Percentiles rank a stretch among this genome's conserved stretches.
Evolutionary conservation across 345 rosid species (phyloP).

Genomic region (Citrus glauca): DNA sequence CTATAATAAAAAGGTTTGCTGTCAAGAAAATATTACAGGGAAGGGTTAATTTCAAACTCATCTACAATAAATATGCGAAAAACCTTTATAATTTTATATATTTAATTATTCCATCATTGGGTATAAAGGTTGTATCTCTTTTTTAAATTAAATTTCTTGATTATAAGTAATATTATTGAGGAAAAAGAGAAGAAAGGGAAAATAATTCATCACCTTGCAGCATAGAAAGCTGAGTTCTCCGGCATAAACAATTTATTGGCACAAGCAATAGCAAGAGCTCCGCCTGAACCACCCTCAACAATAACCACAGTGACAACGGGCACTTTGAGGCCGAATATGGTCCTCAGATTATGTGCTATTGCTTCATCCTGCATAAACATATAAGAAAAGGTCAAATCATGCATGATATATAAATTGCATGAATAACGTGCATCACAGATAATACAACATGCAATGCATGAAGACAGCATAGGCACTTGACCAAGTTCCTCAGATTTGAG

Average conservation of each 20-base stretch:
- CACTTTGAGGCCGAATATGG: slow-evolving; percentile 15
- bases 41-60: not conserved
- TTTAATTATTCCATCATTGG: not conserved
- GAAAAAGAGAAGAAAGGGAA: not conserved
- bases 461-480: slow-evolving; percentile 21
- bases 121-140: not conserved
- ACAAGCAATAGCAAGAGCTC: slow-evolving; percentile 21
- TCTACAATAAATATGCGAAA: not conserved
- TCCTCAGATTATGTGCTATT: slow-evolving; percentile 11
- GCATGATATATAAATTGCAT: not conserved
- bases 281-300: slow-evolving; percentile 15
- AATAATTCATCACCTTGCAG: slow-evolving; percentile 5
- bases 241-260: slow-evolving; percentile 17
- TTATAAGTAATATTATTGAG: not conserved
- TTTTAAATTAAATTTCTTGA: not conserved
- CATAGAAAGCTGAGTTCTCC: slow-evolving; percentile 12
- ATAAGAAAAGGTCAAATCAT: not conserved
- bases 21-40: not conserved
- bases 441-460: too few species aligned
- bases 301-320: slow-evolving; percentile 10
- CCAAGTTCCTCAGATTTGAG: slow-evolving; percentile 41
- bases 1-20: not conserved
- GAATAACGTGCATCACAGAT: not conserved
- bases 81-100: not conserved
- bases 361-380: slow-evolving; percentile 10